Base-by-base conservation (phyloP, 2,329 filamentous ascomycete species). In the Acarospora socialis region DNA sequence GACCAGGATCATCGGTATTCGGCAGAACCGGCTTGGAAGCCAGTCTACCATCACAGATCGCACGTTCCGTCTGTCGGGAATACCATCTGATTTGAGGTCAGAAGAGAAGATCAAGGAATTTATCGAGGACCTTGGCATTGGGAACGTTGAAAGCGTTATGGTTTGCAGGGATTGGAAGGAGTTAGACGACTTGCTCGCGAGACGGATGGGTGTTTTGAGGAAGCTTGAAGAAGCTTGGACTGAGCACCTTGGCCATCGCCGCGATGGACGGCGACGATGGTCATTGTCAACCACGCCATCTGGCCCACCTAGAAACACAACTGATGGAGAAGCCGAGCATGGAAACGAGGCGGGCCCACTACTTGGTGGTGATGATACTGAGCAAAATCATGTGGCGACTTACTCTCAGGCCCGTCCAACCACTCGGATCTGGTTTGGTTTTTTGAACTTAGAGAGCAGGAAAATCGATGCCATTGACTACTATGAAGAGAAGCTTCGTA, bases 21-120 rank as follows among this genome's bases (percentile, higher is more conserved):
- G 90, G 15, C 90, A 98, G 53, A 75, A 84, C 36, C 98, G 94
- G 50, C 67, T 98, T 7, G 90, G 90, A 8, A 83, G 77, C 14
- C 87, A 95, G 54, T 86, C 81, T 0, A 95, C 87, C n/a, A 73
- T 94, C 31, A 95, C 90, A 1, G 90, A 98, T 55, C 75, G 86
- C 19, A 98, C 90, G 0, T 86, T 98, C 46, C 77, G 83, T 15
- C 60, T 98, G 12, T 90, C 87, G 0, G 87, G 87, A 0, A 87
- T 98, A 14, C 90, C 92, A 0, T 51, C 56, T 3, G 75, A 87
- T 15, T 58, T 95, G 37, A 71, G 81, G 35, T 79, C 79, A 0
- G 87, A 95, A 52, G 70, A 74, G 7, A 77, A 77, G 45, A 82
- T 98, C 43, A 90, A 82, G 51, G 66, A 81, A 3, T 77, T 94